Evolutionary conservation across 306 rosid species (phyloP), one percentile per base, ranked within the genome.

Genomic region (Casuarina glauca): DNA sequence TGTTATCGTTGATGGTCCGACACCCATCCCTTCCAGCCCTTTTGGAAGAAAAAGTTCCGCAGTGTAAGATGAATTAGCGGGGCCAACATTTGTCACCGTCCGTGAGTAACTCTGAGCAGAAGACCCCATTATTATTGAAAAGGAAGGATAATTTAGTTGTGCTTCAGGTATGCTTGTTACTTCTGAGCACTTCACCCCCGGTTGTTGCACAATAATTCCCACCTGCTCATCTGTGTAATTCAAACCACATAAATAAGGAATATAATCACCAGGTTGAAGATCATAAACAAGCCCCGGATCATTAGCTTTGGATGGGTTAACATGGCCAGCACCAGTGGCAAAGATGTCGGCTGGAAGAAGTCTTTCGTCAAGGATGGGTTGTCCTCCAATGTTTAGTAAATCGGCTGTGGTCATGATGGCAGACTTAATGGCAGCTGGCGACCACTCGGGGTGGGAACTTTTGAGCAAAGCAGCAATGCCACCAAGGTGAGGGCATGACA

Each of bases 401-500:
- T 19, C 4, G 10, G 85, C 88, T n/a, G 76, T 82, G 20, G 86
- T 84, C 86, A 87, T 26, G 32, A 79, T 84, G 3, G 91, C 86
- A 39, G 90, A 91, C 20, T 89, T 91, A 63, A 89, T 83, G 5
- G 87, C 86, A 15, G 91, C 93, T 0, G 87, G 93, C 3, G 91
- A 87, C 96, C 90, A 91, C 32, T 87, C 85, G 26, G 89, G 90
- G 81, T 87, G 91, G 16, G 91, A 79, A 78, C 82, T 84, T 72
- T 75, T 84, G 71, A 91, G 80, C 82, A 89, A 12, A 58, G 92
- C 88, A 0, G 90, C 93, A 16, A 86, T 73, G 51, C 96, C 89
- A 43, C 86, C 76, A 5, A 89, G 83, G 64, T 87, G 93, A 62
- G 90, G 89, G 19, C 89, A 84, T 11, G 93, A 82, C 90, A 85